phyloP scores from a whole-genome alignment of 176 grass and related monocot genomes.

The Cenchrus americanus region DNA sequence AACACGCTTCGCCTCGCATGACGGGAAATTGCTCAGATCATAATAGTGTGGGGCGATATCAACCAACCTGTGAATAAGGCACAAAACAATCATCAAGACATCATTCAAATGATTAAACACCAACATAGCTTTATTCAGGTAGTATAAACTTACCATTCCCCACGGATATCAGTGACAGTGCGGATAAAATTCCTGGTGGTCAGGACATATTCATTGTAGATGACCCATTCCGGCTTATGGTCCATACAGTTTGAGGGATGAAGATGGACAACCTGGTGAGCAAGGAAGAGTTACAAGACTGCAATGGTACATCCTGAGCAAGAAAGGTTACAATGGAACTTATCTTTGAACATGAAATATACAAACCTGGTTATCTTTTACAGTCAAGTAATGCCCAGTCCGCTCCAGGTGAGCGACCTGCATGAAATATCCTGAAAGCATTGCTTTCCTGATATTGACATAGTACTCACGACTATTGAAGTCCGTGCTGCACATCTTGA shows the following conservation, averaged over 20 bases:
- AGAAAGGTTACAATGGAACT: background rate
- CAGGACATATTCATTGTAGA: slow-evolving; percentile 95
- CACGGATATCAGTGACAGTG: slow-evolving; percentile 86
- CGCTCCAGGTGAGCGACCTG: slow-evolving; percentile 96
- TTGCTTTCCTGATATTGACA: slow-evolving; percentile 81
- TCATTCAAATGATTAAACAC: slow-evolving; percentile 4
- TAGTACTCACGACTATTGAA: slow-evolving; percentile 94
- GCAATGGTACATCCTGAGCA: background rate
- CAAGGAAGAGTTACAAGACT: background rate
- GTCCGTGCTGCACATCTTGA: slow-evolving; percentile 86
- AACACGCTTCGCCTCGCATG: slow-evolving; percentile 84
- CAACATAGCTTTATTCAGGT: background rate
- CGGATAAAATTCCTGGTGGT: slow-evolving; percentile 94
- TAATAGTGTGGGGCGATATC: slow-evolving; percentile 86
- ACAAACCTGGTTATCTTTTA: slow-evolving; percentile 97
- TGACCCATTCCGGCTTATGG: slow-evolving; percentile 98
- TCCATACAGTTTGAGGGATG: slow-evolving; percentile 93
- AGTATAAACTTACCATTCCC: slow-evolving; percentile 72
- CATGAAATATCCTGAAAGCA: slow-evolving; percentile 98
- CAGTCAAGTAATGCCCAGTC: slow-evolving; percentile 89
- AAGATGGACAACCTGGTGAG: slow-evolving; percentile 82
- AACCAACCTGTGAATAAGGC: slow-evolving; percentile 60
- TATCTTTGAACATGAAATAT: slow-evolving; percentile 6
- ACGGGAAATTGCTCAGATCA: slow-evolving; percentile 81
- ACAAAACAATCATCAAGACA: background rate